Evolutionary conservation across 495 filamentous ascomycete species (phyloP), one percentile per base, ranked within the genome.

Genomic region (Penicillium daleae): DNA sequence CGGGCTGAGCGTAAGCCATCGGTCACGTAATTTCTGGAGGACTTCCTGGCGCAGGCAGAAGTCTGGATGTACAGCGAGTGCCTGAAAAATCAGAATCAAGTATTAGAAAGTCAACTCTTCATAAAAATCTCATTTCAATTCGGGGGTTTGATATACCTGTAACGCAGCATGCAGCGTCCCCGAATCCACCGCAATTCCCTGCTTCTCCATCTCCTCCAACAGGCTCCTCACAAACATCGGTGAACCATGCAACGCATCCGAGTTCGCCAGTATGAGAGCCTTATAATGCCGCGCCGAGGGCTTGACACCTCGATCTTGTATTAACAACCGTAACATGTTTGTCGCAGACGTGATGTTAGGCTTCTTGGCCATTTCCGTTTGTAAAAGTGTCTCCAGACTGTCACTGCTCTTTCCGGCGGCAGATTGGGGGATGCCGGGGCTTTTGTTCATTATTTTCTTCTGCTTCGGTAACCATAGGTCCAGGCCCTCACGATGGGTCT

Each of bases 61-160:
- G 73, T 97, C 88, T 1, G 94, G 93, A 72, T 97, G 93, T 24
- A 96, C 86, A 15, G 92, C 86, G 24, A 93, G 85, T 6, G 86
- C 85, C 86, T 93, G 56, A 1, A 64, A 21, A 26, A 54, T 15
- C 48, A 54, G n/a, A 68, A 62, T 63, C 60, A 61, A 59, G 15
- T 2, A 61, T 59, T 48, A 44, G 35, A 37, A 50, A 64, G 35
- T 19, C 27, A 44, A 24, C 10, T 12, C 31, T n/a, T 22, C 7
- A 15, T n/a, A 29, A n/a, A 37, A 15, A 50, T 10, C 12, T 37
- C 12, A 12, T 39, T 17, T 24, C 10, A 10, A 29, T 13, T 13
- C 13, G 10, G 13, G 13, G 13, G 29, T 31, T 40, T 44, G 37
- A 65, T 80, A 57, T 75, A 89, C 90, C 80, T 88, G 87, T 46